Percentiles rank a stretch among this genome's conserved stretches.
phyloP scores from a whole-genome alignment of 805 yeast species.

The Blastobotrys terrestris region DNA sequence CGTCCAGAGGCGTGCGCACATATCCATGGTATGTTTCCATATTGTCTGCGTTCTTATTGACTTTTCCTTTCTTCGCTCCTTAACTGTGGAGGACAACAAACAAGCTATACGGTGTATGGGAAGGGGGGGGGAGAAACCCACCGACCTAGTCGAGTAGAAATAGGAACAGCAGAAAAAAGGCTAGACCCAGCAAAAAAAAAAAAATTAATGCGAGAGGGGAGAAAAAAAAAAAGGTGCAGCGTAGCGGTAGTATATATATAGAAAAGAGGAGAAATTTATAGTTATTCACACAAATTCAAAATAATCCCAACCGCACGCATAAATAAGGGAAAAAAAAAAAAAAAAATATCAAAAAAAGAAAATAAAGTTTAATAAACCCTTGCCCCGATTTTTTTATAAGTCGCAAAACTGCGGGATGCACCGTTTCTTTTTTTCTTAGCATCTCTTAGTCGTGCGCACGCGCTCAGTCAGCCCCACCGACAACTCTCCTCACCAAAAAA shows the following conservation, averaged over 20 bases:
- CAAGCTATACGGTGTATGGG: no score
- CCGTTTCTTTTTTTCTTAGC: neutral
- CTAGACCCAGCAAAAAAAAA: neutral
- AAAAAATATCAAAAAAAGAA: neutral
- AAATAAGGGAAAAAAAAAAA: slow-evolving; percentile 1
- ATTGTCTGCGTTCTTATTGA: neutral
- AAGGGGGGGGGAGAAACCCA: neutral
- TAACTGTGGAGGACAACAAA: neutral
- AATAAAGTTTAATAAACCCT: neutral
- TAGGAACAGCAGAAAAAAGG: neutral
- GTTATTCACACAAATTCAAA: neutral
- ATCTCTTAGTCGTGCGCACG: neutral
- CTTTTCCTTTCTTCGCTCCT: neutral
- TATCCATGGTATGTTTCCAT: slow-evolving; percentile 61
- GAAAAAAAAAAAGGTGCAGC: neutral
- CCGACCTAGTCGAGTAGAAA: neutral
- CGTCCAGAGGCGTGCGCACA: slow-evolving; percentile 53
- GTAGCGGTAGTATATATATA: neutral
- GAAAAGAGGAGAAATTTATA: neutral
- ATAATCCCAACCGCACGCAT: neutral
- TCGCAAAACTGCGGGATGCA: neutral
- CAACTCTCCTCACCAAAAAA: neutral
- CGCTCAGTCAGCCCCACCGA: neutral
- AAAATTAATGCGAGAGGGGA: neutral
- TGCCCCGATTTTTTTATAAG: neutral